Conservation (phyloP, 352 stramenopile species). For the Phytophthora vignae region DNA sequence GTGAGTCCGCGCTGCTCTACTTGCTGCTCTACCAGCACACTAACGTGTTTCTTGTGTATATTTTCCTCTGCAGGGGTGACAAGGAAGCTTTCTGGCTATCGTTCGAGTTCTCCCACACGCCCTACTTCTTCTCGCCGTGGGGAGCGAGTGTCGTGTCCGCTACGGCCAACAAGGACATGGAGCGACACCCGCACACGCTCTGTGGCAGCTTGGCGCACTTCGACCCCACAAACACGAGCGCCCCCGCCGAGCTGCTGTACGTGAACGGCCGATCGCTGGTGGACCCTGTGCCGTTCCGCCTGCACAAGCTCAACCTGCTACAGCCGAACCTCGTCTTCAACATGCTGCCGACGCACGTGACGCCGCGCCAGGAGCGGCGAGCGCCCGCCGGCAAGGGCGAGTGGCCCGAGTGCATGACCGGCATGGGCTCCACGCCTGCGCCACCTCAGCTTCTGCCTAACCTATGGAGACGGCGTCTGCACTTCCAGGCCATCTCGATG, state of each 20-base stretch:
- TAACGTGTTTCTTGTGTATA: conserved; percentile 7
- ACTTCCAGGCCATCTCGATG: conserved; percentile 64
- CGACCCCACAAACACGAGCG: conserved; percentile 38
- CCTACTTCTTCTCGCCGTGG: conserved; percentile 77
- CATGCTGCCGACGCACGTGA: conserved; percentile 54
- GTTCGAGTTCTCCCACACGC: conserved; percentile 56
- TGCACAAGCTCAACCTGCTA: conserved; percentile 38
- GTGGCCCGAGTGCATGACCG: conserved; percentile 62
- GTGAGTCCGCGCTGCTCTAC: conserved; percentile 14
- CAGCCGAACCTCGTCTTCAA: conserved; percentile 57
- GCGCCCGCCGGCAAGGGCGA: conserved; percentile 40
- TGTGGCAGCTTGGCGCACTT: conserved; percentile 79
- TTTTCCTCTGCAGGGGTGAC: conserved; percentile 42
- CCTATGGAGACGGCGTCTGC: conserved; percentile 48
- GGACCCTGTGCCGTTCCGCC: conserved; percentile 46
- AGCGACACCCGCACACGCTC: conserved; percentile 60
- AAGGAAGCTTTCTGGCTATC: conserved; percentile 85
- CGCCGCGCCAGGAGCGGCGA: conserved; percentile 40
- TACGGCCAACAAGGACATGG: conserved; percentile 60
- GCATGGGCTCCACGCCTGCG: conserved; percentile 48
- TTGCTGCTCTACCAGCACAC: not conserved
- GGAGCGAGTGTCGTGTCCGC: conserved; percentile 60
- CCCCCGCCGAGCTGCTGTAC: conserved; percentile 42
- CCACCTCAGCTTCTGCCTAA: conserved; percentile 41
- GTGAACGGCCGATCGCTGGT: conserved; percentile 55